phyloP scores from a whole-genome alignment of 257 asterid genomes.

The Plantago ovata region DNA sequence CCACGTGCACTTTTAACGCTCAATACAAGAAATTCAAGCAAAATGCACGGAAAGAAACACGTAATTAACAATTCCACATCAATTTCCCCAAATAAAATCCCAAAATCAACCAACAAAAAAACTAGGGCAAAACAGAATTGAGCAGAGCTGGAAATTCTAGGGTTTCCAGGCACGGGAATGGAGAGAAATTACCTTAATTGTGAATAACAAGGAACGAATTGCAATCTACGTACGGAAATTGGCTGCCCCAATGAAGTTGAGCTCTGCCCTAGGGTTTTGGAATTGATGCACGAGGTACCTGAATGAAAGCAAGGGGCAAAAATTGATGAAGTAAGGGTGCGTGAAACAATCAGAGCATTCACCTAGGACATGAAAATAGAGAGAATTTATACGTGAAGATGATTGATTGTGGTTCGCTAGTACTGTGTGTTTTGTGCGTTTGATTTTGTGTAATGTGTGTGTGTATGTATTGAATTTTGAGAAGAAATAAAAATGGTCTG shows the following conservation, averaged over 20 bases:
- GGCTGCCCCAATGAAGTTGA: constrained; percentile 12
- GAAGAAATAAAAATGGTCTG: background rate
- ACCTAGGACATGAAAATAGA: constrained; percentile 21
- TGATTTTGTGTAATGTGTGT: constrained; percentile 8
- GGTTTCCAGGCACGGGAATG: constrained; percentile 28
- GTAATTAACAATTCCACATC: constrained; percentile 20
- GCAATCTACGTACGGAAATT: constrained; percentile 22
- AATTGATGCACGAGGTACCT: constrained; percentile 38
- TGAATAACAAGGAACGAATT: constrained; percentile 23
- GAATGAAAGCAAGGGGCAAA: constrained; percentile 30
- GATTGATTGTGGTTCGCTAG: constrained; percentile 29
- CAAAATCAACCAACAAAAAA: constrained; percentile 20
- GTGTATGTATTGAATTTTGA: background rate
- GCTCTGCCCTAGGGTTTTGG: constrained; percentile 42
- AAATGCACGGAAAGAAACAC: constrained; percentile 35
- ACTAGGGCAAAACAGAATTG: constrained; percentile 32
- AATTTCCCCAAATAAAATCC: constrained; percentile 29
- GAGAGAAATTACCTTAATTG: constrained; percentile 36
- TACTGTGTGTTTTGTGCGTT: constrained; percentile 14
- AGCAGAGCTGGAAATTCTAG: constrained; percentile 32
- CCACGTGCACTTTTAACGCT: constrained; percentile 20
- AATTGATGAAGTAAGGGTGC: constrained; percentile 10
- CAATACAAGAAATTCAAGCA: constrained; percentile 31
- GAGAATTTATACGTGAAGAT: constrained; percentile 15
- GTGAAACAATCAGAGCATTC: constrained; percentile 23